Base-by-base conservation (phyloP, 2,329 filamentous ascomycete species). In the Trichoderma harzianum region DNA sequence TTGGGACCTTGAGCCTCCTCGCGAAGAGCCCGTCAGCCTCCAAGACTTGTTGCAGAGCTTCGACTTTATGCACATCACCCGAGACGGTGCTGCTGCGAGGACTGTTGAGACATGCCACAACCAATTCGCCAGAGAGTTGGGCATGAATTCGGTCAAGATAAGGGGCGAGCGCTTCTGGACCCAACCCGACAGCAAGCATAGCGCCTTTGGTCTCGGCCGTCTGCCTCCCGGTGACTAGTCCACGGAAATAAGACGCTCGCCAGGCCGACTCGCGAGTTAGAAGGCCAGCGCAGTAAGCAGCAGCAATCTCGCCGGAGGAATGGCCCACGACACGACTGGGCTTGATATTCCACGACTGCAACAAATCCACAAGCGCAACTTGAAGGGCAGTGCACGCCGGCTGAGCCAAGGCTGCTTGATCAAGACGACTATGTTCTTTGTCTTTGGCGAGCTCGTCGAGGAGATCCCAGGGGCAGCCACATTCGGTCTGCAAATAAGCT, bases 271-370 rank as follows among this genome's bases (percentile, higher is more conserved):
- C 36, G 11, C 32, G 60, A 36, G 39, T 55, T n/a, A 70, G 58
- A 55, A 39, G 62, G 24, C 70, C 53, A 34, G 64, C 53, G 18
- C 34, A 39, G 24, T 71, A 71, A n/a, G 63, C 70, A 14, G 70
- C 70, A 30, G 70, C 70, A 53, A 71, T 71, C 63, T 71, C 70
- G 28, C 70, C 70, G 18, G 53, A 61, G 12, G 70, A 71, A 36
- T 71, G 70, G 53, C 70, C 70, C 21, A 68, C 55, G 36, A 71
- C 70, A 28, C 53, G 32, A 14, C 24, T 16, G 5, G 70, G 70
- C 18, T n/a, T 21, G 24, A 71, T 61, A 36, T 53, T 39, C 62
- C 62, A 71, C n/a, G 34, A 30, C 4, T 28, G 34, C 26, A 71
- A 7, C 34, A 71, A 30, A 51, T 67, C 63, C 16, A 61, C 55